Conservation (phyloP, 2,329 filamentous ascomycete species). For the Fusarium irregulare region DNA sequence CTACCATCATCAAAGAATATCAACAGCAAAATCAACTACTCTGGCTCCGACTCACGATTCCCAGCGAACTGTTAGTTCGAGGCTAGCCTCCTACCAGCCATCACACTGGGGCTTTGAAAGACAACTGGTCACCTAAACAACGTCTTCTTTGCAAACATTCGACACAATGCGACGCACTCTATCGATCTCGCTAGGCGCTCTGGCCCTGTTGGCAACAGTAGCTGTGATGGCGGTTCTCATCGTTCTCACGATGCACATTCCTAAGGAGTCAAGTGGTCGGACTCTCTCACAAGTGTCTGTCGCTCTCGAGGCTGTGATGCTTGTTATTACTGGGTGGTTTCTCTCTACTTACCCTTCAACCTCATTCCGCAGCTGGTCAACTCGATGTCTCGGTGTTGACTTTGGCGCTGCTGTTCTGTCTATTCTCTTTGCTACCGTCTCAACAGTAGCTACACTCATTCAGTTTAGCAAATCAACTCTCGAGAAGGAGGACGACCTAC, state of each 20-base stretch:
- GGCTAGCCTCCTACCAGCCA: slow-evolving; percentile 30
- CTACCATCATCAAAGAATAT: slow-evolving; percentile 6
- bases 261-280: slow-evolving; percentile 40
- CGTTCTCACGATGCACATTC: slow-evolving; percentile 35
- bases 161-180: slow-evolving; percentile 37
- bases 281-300: slow-evolving; percentile 45
- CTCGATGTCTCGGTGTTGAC: slow-evolving; percentile 40
- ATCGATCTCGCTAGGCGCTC: slow-evolving; percentile 35
- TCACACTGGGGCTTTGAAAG: slow-evolving; percentile 20
- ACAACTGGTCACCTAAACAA: slow-evolving; percentile 1
- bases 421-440: slow-evolving; percentile 58
- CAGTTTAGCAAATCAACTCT: slow-evolving; percentile 48
- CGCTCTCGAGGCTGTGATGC: slow-evolving; percentile 45
- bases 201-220: slow-evolving; percentile 40
- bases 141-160: slow-evolving; percentile 8
- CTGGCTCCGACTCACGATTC: slow-evolving; percentile 4
- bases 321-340: slow-evolving; percentile 44
- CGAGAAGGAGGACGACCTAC: slow-evolving; percentile 20
- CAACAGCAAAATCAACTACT: background rate
- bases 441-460: slow-evolving; percentile 59
- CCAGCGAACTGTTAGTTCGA: slow-evolving; percentile 23
- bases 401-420: slow-evolving; percentile 51
- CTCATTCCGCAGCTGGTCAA: slow-evolving; percentile 41
- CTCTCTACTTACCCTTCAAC: slow-evolving; percentile 50
- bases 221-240: slow-evolving; percentile 37